Conservation (phyloP, 805 yeast genomes). For the Maudiozyma bulderi region DNA sequence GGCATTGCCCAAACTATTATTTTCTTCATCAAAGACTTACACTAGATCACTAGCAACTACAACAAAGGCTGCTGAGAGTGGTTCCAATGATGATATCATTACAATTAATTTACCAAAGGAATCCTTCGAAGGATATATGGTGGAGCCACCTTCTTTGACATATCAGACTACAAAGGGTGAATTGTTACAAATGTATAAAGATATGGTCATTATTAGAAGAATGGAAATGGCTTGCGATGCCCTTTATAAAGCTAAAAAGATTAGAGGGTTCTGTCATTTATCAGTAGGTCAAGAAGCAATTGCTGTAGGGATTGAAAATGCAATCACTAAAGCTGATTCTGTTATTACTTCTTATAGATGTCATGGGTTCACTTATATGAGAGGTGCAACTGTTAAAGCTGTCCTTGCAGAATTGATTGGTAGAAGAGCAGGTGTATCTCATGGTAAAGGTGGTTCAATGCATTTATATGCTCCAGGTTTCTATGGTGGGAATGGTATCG, state of each 20-base stretch:
- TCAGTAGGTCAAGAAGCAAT: slow-evolving; percentile 98
- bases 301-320: slow-evolving; percentile 96
- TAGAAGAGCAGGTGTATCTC: slow-evolving; percentile 86
- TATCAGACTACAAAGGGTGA: slow-evolving; percentile 75
- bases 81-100: slow-evolving; percentile 20
- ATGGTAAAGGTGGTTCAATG: slow-evolving; percentile 99
- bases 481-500: slow-evolving; percentile 99
- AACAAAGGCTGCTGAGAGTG: background rate
- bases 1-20: background rate
- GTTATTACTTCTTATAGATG: slow-evolving; percentile 97
- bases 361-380: slow-evolving; percentile 95
- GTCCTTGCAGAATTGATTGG: slow-evolving; percentile 97
- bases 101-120: slow-evolving; percentile 61
- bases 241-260: slow-evolving; percentile 93
- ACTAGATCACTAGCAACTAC: background rate
- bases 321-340: slow-evolving; percentile 75
- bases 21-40: background rate
- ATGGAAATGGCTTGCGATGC: slow-evolving; percentile 99
- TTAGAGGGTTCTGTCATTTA: slow-evolving; percentile 97
- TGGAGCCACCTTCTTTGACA: slow-evolving; percentile 60
- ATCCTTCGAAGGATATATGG: slow-evolving; percentile 77
- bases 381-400: slow-evolving; percentile 86
- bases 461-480: slow-evolving; percentile 94
- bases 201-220: slow-evolving; percentile 88
- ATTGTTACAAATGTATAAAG: slow-evolving; percentile 88